These are phyloP conservation scores for Rossbeevera mucosa DNA, from an alignment of 768 basidiomycete genomes.

Conservation along the genomic window DNA sequence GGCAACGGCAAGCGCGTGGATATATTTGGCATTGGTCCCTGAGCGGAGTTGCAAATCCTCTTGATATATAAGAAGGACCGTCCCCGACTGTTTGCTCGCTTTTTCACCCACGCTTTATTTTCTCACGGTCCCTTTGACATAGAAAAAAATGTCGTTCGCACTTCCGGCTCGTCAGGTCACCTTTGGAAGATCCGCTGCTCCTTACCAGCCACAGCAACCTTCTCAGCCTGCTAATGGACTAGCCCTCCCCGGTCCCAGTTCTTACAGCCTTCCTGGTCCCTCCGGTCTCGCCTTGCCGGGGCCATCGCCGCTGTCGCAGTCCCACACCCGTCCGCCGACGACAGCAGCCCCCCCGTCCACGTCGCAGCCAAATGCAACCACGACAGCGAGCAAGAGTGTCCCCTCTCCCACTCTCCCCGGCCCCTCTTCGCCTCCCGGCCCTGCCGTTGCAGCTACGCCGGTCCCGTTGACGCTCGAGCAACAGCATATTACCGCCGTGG, in stretches of 20 bases:
- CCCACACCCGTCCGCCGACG: constrained; percentile 31
- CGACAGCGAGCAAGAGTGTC: constrained; percentile 29
- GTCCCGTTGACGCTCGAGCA: constrained; percentile 80
- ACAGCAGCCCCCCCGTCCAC: constrained; percentile 9
- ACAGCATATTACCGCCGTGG: constrained; percentile 93
- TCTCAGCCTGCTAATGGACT: constrained; percentile 47
- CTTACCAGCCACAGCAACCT: constrained; percentile 40
- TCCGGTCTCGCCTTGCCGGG: constrained; percentile 49
- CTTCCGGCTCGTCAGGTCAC: constrained; percentile 76
- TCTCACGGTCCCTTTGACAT: constrained; percentile 23
- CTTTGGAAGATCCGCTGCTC: constrained; percentile 60
- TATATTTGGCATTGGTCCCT: constrained; percentile 23
- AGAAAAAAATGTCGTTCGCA: constrained; percentile 48
- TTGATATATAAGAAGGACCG: constrained; percentile 26
- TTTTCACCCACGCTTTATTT: constrained; percentile 27
- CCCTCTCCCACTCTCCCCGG: constrained; percentile 47
- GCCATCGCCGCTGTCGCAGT: constrained; percentile 51
- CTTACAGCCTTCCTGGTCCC: constrained; percentile 41
- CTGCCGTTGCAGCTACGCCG: constrained; percentile 62
- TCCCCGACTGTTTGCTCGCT: constrained; percentile 10
- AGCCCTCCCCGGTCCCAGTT: constrained; percentile 48
- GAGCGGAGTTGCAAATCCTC: constrained; percentile 28
- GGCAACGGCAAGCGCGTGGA: constrained; percentile 11
- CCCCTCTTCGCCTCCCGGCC: constrained; percentile 50
- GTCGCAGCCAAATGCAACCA: constrained; percentile 27